phyloP scores from a whole-genome alignment of 2,329 filamentous ascomycete genomes.

The Didymella exigua region DNA sequence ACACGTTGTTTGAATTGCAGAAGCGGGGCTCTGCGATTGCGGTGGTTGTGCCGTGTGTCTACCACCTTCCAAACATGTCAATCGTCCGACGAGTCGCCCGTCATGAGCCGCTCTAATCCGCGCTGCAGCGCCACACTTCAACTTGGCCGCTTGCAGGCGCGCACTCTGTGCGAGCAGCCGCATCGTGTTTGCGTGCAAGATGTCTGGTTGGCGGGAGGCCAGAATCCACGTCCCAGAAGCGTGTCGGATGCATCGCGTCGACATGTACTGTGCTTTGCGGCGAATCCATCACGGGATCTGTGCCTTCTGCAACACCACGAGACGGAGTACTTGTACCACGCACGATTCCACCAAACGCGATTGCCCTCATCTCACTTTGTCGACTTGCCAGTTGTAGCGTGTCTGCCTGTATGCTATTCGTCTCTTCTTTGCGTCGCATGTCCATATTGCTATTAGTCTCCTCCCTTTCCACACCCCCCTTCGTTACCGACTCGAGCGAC shows the following conservation, averaged over 20 bases:
- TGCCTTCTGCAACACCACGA: no score
- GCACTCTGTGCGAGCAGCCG: slow-evolving; percentile 7
- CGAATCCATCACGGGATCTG: no score
- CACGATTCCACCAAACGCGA: no score
- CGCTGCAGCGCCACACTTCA: slow-evolving; percentile 12
- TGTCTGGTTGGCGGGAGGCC: background rate
- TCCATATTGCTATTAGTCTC: no score
- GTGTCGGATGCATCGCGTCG: slow-evolving; percentile 8
- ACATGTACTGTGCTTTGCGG: slow-evolving; percentile 1
- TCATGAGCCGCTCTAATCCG: slow-evolving; percentile 18
- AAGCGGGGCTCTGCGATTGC: slow-evolving; percentile 11
- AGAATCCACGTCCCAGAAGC: background rate
- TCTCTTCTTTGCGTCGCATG: no score
- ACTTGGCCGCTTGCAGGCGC: slow-evolving; percentile 12
- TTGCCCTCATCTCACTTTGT: no score
- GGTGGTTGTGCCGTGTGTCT: slow-evolving; percentile 11
- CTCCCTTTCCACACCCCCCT: no score
- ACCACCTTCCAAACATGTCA: slow-evolving; percentile 19
- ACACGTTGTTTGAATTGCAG: background rate
- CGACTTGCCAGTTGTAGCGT: no score
- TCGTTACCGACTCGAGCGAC: no score
- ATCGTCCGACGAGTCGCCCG: slow-evolving; percentile 10
- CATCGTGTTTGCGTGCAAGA: slow-evolving; percentile 1
- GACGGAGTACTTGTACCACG: no score
- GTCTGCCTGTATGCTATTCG: no score